Evolutionary conservation across 768 basidiomycete species (phyloP).

Genomic region (Kwoniella shandongensis): DNA sequence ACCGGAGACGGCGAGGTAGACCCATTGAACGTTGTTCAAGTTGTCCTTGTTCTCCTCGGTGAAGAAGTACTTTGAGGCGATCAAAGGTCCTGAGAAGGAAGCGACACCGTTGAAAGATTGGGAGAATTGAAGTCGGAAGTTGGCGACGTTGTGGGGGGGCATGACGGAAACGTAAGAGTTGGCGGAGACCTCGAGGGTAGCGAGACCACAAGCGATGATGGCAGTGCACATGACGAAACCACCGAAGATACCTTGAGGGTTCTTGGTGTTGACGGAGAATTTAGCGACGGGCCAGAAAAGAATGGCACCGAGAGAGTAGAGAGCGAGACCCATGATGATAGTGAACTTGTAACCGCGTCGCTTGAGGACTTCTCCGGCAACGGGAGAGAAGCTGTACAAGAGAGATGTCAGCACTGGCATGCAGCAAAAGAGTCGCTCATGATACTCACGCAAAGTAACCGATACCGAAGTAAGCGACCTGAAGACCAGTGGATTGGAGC

Average conservation of each 20-base stretch:
- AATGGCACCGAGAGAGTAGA: conserved; percentile 62
- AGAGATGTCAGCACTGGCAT: background rate
- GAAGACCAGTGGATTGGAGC: conserved; percentile 71
- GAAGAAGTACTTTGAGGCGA: conserved; percentile 75
- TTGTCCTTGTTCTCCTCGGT: conserved; percentile 63
- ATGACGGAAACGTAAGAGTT: conserved; percentile 70
- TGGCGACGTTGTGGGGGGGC: conserved; percentile 65
- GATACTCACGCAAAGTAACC: conserved; percentile 46
- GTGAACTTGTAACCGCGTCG: conserved; percentile 67
- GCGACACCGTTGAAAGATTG: conserved; percentile 78
- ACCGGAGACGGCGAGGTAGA: conserved; percentile 54
- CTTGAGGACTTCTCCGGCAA: conserved; percentile 55
- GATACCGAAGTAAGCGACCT: conserved; percentile 63
- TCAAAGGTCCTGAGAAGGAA: conserved; percentile 68
- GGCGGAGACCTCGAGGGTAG: conserved; percentile 61
- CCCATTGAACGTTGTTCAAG: conserved; percentile 64
- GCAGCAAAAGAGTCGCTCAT: background rate
- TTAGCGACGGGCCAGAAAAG: conserved; percentile 78
- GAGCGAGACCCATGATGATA: conserved; percentile 41
- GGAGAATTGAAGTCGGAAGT: conserved; percentile 73
- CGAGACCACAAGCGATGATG: conserved; percentile 58
- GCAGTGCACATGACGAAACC: conserved; percentile 71
- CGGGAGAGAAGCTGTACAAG: conserved; percentile 44
- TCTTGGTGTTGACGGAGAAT: conserved; percentile 53
- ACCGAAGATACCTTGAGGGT: conserved; percentile 60